Conservation (phyloP, 2,329 filamentous ascomycete genomes). For the Hypoxylon sp. region DNA sequence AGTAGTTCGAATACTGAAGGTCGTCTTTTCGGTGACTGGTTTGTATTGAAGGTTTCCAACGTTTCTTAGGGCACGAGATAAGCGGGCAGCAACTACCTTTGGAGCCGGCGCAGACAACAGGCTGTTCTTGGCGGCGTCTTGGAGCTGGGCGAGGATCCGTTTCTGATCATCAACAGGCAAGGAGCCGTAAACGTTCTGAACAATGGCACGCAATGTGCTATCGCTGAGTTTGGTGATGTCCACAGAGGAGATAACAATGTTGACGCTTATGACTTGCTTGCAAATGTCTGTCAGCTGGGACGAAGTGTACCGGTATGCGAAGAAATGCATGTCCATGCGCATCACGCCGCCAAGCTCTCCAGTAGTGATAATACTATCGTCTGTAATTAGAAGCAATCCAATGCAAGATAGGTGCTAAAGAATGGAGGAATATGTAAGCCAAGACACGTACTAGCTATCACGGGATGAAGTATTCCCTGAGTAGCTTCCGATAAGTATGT, state of each 20-base stretch:
- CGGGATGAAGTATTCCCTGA: constrained; percentile 1
- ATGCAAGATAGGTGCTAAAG: background rate
- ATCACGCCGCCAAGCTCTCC: constrained; percentile 1
- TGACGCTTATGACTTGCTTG: constrained; percentile 6
- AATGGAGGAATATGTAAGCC: background rate
- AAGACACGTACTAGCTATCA: background rate
- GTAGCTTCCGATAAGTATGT: background rate
- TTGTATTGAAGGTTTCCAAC: background rate
- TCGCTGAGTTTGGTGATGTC: background rate
- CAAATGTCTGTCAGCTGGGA: background rate
- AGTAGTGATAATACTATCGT: background rate
- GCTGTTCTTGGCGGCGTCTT: background rate
- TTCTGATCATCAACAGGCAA: background rate
- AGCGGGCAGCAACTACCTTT: background rate
- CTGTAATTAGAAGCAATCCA: background rate
- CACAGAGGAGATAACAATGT: background rate
- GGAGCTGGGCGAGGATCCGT: background rate
- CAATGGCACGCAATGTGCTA: background rate
- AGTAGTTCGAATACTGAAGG: background rate
- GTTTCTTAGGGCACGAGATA: background rate
- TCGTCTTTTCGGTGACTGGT: background rate
- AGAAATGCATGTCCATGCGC: constrained; percentile 3
- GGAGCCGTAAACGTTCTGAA: background rate
- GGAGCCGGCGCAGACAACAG: background rate
- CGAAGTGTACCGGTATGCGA: background rate